A percentile compares a stretch with the other conserved stretches of the same genome.
Evolutionary conservation across 176 grass and related monocot species (phyloP).

Genomic region (Dactylis glomerata): DNA sequence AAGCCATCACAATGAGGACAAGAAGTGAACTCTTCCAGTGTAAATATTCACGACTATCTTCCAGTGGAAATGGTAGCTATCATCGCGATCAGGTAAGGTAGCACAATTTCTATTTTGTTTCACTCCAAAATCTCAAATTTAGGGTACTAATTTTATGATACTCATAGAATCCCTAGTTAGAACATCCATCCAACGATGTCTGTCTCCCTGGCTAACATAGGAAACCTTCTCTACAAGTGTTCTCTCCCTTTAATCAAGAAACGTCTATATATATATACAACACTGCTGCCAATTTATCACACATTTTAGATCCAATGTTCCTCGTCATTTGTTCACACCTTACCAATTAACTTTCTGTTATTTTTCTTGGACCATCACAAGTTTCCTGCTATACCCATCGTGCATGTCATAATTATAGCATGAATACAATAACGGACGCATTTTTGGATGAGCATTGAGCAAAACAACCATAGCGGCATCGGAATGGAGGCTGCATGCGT

Average conservation of each 20-base stretch:
- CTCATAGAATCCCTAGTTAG: not conserved
- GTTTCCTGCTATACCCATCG: not conserved
- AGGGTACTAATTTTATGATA: not conserved
- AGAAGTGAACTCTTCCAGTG: too few species aligned
- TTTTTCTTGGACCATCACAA: not conserved
- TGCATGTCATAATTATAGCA: not conserved
- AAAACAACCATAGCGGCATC: too few species aligned
- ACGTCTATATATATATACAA: not conserved
- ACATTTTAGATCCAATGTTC: not conserved
- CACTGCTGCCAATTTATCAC: not conserved
- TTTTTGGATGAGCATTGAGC: not conserved
- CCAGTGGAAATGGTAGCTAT: too few species aligned
- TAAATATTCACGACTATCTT: too few species aligned
- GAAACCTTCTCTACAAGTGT: not conserved
- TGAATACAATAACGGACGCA: not conserved
- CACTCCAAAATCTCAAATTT: not conserved
- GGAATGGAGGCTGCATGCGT: too few species aligned
- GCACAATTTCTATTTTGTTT: not conserved
- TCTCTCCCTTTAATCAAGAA: not conserved
- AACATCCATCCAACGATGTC: not conserved
- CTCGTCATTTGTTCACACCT: not conserved
- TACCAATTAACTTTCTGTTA: not conserved
- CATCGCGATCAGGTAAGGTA: too few species aligned
- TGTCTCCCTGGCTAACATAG: not conserved
- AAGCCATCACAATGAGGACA: too few species aligned